Evolutionary conservation across 192 early-diverging fungal species (phyloP), one percentile per base, ranked within the genome.

Genomic region (Kickxella alabastrina): DNA sequence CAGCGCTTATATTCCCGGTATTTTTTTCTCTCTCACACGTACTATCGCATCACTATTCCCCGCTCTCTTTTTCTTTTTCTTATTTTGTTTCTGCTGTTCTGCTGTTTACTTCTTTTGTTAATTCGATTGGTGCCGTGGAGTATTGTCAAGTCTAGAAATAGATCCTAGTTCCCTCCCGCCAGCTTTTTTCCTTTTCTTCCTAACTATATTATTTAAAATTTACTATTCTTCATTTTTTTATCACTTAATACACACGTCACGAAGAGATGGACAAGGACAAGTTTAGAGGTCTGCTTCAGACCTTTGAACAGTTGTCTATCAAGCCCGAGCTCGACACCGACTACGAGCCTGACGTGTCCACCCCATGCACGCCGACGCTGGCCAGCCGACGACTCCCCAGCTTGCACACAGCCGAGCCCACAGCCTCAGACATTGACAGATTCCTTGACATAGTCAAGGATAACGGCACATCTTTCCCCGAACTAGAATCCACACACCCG

Each of bases 241-340:
- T 15, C 15, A 32, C 14, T 13, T 29, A 40, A 4, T 7, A 32
- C 27, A 25, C 6, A 3, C 17, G 35, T 37, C 2, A n/a, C n/a
- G n/a, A n/a, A n/a, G n/a, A n/a, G 21, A 75, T 75, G 71, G 64
- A 75, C 44, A 75, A 75, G 49, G 71, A 75, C 71, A 62, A 49
- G 42, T 75, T 75, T 34, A 60, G 64, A 35, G 64, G 67, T 48
- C 64, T 75, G 8, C 52, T 75, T 8, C 71, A 75, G 43, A 49
- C 64, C 21, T 75, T 75, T 24, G 71, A 75, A 49, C 64, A 75
- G 48, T 64, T 54, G 13, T 66, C 71, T 9, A 52, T 75, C n/a
- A 75, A 75, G 44, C 64, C 59, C 1, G 71, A 67, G 56, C 54
- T 51, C 2, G 70, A 53, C n/a, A 44, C 44, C 39, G 63, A 66